A percentile compares a stretch with the other conserved stretches of the same genome.
Conservation (phyloP, 2,329 filamentous ascomycete species). For the Periglandula ipomoeae region DNA sequence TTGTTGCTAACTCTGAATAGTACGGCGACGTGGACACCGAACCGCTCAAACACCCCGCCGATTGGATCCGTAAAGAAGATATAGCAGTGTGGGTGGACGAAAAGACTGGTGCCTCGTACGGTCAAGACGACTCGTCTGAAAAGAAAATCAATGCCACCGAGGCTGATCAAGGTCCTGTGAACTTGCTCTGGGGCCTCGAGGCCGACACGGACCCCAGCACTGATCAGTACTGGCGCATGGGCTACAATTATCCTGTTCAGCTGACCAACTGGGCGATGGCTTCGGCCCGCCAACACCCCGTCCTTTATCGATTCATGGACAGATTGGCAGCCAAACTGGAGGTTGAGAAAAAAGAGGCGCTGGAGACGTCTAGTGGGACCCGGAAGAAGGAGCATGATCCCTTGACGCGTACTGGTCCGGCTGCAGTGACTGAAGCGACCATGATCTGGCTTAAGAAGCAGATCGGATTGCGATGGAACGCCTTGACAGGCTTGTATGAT, state of each 20-base stretch:
- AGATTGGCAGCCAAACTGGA: conserved; percentile 9
- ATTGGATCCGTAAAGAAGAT: conserved; percentile 14
- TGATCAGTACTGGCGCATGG: conserved; percentile 17
- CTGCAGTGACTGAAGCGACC: conserved; percentile 14
- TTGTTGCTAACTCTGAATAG: conserved; percentile 1
- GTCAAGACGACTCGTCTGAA: conserved; percentile 1
- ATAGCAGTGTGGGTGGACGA: conserved; percentile 13
- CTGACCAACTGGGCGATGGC: conserved; percentile 18
- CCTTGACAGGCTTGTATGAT: conserved; percentile 14
- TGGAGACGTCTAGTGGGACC: neutral
- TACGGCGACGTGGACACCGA: conserved; percentile 18
- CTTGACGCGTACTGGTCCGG: conserved; percentile 16
- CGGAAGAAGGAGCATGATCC: conserved; percentile 10
- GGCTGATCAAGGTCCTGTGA: conserved; percentile 10
- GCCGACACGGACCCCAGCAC: conserved; percentile 15
- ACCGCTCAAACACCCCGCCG: conserved; percentile 14
- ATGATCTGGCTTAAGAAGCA: conserved; percentile 13
- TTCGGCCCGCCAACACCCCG: conserved; percentile 14
- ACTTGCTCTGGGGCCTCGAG: conserved; percentile 16
- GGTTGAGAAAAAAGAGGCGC: conserved; percentile 7
- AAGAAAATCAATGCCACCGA: neutral
- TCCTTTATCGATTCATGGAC: conserved; percentile 14
- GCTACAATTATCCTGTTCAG: conserved; percentile 16
- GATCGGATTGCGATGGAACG: conserved; percentile 15
- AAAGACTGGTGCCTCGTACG: conserved; percentile 11